A percentile compares a stretch with the other conserved stretches of the same genome.
Conservation (phyloP, 768 basidiomycete genomes). For the Dioszegia crocea region DNA sequence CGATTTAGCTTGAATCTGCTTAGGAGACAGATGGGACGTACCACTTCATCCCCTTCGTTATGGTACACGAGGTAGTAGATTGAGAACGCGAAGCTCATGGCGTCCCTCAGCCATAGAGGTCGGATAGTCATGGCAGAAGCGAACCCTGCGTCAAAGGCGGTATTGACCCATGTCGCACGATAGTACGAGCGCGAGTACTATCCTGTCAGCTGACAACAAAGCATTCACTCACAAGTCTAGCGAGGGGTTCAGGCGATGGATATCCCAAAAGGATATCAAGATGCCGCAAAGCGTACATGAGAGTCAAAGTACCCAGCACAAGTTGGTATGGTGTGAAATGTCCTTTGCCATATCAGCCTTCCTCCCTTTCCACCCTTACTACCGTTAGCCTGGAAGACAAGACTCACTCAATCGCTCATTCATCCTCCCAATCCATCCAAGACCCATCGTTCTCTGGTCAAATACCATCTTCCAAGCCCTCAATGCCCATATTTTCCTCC, state of each 20-base stretch:
- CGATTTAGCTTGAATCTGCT: neutral
- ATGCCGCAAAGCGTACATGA: constrained; percentile 76
- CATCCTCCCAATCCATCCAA: constrained; percentile 32
- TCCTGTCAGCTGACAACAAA: neutral
- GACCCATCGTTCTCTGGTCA: constrained; percentile 15
- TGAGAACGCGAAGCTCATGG: constrained; percentile 78
- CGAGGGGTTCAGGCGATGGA: constrained; percentile 86
- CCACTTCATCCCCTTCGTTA: constrained; percentile 93
- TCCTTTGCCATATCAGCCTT: constrained; percentile 50
- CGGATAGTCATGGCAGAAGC: constrained; percentile 90
- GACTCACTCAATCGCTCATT: constrained; percentile 44
- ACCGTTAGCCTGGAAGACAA: neutral
- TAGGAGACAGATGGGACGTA: constrained; percentile 47
- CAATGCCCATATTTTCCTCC: constrained; percentile 20
- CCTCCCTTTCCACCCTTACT: neutral
- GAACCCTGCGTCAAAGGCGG: constrained; percentile 94
- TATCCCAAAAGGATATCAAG: constrained; percentile 80
- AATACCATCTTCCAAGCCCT: constrained; percentile 28
- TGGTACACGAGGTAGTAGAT: constrained; percentile 85
- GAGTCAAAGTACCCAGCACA: constrained; percentile 76
- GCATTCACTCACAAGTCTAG: constrained; percentile 66
- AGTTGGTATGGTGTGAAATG: constrained; percentile 96
- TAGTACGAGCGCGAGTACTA: constrained; percentile 91
- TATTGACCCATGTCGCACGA: constrained; percentile 90
- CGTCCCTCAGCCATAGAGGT: constrained; percentile 83